Evolutionary conservation across 345 rosid species (phyloP), one percentile per base, ranked within the genome.

Genomic region (Linum trigynum): DNA sequence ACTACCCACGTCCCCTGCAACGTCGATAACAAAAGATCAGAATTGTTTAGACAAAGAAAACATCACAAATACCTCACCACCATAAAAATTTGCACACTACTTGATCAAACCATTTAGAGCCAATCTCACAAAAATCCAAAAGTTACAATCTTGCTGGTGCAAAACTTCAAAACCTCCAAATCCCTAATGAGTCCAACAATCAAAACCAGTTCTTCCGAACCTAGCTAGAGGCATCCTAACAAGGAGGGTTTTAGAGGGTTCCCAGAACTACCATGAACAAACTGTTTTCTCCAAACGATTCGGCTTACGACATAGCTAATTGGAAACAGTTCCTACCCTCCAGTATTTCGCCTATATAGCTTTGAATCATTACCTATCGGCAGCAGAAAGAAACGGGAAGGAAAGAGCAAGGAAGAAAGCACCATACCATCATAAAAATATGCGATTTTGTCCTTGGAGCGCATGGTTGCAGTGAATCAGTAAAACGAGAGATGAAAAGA

Each of bases 1-100:
- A 9, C 76, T 87, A 36, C 97, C 99, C 67, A 85, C 99, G 55
- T 95, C 96, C 63, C 99, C 97, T 95, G 85, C 76, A 57, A 78
- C 3, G 2, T 23, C 32, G 32, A 23, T 7, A 57, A 23, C 8
- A 57, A 40, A 55, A 71, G 38, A 57, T 1, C 7, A 56, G 23
- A 32, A 2, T 12, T 64, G n/a, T 37, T 10, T 14, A 41, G 10
- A 38, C 14, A 23, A 23, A 48, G 14, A 15, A 1, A 48, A 48
- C 9, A 48, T 9, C 14, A 10, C 1, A 48, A 48, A 48, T 15
- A 48, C 14, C 14, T 3, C 32, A 23, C 0, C 32, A 23, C 32
- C 32, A 23, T 23, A 23, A 23, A 23, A 23, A 23, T 23, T 23
- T 23, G 32, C 32, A 23, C 32, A 23, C 32, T 23, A 23, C 32